phyloP scores from a whole-genome alignment of 2,329 filamentous ascomycete genomes.

The Paecilomyces dactylethromorphus region DNA sequence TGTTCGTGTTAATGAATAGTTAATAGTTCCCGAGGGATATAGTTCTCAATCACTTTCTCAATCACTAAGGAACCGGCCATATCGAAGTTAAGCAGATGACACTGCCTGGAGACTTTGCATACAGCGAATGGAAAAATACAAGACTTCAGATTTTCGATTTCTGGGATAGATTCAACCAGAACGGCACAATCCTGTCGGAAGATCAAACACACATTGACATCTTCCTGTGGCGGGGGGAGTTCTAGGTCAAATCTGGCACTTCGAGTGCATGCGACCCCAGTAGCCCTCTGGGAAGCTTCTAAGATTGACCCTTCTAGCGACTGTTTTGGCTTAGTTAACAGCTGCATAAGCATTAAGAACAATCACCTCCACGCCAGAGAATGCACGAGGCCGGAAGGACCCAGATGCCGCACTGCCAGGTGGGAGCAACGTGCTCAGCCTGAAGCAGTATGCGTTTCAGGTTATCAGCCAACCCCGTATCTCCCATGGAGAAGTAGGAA shows the following conservation, averaged over 20 bases:
- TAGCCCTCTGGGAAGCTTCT: background rate
- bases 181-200: background rate
- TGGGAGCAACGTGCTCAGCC: background rate
- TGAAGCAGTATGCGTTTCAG: background rate
- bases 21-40: too few relatives aligned
- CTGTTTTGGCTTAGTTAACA: background rate
- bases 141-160: too few relatives aligned
- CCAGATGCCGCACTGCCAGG: background rate
- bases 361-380: background rate
- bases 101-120: too few relatives aligned
- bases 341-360: background rate
- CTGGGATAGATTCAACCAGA: too few relatives aligned
- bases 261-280: background rate
- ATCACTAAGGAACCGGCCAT: too few relatives aligned
- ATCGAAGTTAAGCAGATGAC: too few relatives aligned
- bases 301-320: background rate
- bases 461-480: background rate
- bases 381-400: background rate
- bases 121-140: too few relatives aligned
- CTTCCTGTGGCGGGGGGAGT: background rate
- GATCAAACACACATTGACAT: background rate
- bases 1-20: too few relatives aligned
- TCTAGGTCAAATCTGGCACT: background rate
- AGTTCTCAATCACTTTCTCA: too few relatives aligned
- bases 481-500: background rate